Percentiles rank a stretch among this genome's conserved stretches.
Conservation (phyloP, 2,329 filamentous ascomycete species). For the Diaporthe sp. region DNA sequence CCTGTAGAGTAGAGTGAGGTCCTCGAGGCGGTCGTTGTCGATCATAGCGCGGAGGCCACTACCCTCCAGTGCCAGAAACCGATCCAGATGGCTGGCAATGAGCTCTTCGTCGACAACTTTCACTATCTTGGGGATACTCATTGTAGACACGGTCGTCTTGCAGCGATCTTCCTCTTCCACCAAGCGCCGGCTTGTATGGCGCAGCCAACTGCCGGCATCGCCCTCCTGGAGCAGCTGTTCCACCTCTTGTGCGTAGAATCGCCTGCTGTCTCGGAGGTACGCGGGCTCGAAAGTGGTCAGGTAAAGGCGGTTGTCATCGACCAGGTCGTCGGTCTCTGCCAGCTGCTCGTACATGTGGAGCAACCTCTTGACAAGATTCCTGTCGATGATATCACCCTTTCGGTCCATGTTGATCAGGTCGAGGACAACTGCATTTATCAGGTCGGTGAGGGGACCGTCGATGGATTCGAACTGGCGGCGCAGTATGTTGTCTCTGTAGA, state of each 20-base stretch:
- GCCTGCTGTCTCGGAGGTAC: slow-evolving; percentile 78
- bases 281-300: slow-evolving; percentile 84
- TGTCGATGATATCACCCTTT: slow-evolving; percentile 89
- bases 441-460: slow-evolving; percentile 72
- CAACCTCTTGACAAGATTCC: slow-evolving; percentile 84
- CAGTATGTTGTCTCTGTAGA: slow-evolving; percentile 91
- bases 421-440: slow-evolving; percentile 85
- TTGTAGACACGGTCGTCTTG: slow-evolving; percentile 81
- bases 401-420: slow-evolving; percentile 95
- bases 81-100: slow-evolving; percentile 81
- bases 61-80: slow-evolving; percentile 86
- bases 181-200: slow-evolving; percentile 80
- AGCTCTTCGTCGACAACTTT: slow-evolving; percentile 85
- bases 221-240: slow-evolving; percentile 80
- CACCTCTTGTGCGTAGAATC: slow-evolving; percentile 84
- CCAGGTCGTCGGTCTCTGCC: slow-evolving; percentile 85
- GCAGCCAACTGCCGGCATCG: slow-evolving; percentile 86
- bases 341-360: slow-evolving; percentile 91
- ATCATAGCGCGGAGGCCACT: slow-evolving; percentile 92
- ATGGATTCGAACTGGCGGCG: slow-evolving; percentile 58
- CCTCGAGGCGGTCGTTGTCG: slow-evolving; percentile 85
- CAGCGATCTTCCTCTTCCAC: slow-evolving; percentile 87
- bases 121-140: slow-evolving; percentile 81
- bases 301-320: slow-evolving; percentile 86
- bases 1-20: slow-evolving; percentile 84